Conservation (phyloP, 768 basidiomycete genomes). For the Rhizopogon rudus region DNA sequence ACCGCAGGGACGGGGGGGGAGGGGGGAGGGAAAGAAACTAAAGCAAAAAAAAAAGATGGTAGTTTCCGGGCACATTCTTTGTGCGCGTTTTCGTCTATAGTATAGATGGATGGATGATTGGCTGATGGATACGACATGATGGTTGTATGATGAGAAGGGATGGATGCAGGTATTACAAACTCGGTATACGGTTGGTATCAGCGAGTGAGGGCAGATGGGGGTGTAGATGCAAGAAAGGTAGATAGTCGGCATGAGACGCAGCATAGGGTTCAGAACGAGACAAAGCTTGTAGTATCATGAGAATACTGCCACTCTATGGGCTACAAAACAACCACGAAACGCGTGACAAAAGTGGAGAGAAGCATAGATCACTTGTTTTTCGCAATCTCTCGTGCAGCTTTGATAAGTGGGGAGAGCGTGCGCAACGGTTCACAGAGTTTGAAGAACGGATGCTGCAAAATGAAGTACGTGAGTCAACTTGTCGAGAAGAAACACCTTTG, state of each 20-base stretch:
- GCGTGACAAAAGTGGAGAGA: neutral
- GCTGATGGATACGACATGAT: neutral
- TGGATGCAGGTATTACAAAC: slow-evolving; percentile 5
- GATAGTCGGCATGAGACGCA: slow-evolving; percentile 11
- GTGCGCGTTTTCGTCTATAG: neutral
- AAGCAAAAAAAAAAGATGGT: neutral
- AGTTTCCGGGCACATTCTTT: neutral
- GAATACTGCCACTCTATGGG: neutral
- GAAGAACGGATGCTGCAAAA: slow-evolving; percentile 77
- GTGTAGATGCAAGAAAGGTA: slow-evolving; percentile 17
- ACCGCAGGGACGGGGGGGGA: neutral
- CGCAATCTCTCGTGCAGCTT: slow-evolving; percentile 84
- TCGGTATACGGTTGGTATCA: slow-evolving; percentile 5
- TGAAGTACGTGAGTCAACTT: slow-evolving; percentile 4
- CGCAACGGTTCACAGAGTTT: slow-evolving; percentile 80
- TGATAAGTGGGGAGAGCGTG: slow-evolving; percentile 85
- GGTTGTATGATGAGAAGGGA: neutral
- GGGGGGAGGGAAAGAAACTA: neutral
- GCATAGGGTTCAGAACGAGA: neutral
- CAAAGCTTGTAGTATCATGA: neutral
- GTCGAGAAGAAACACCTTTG: neutral
- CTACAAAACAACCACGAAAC: no score
- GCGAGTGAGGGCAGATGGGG: neutral
- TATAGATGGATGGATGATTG: neutral
- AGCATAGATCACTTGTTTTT: slow-evolving; percentile 42